Base-by-base conservation (phyloP, 768 basidiomycete genomes). In the Termitomyces sp. region DNA sequence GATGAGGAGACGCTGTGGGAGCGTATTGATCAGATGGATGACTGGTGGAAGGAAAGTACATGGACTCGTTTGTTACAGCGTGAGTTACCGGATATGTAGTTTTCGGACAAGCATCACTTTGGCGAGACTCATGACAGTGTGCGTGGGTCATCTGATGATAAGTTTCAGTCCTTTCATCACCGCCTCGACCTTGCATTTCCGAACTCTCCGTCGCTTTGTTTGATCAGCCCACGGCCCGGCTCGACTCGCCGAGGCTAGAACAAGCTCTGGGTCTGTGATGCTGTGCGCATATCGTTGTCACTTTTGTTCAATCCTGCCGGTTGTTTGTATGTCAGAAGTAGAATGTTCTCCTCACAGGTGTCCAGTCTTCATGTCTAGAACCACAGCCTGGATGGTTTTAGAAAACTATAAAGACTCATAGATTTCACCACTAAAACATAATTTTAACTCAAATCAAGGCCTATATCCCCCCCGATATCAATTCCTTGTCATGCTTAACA, bases 11-110 rank as follows among this genome's bases (percentile, higher is more conserved):
- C 82, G 0, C 70, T 96, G 14, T 95, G 94, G 87, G 88, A 88
- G 41, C 79, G 86, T 43, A 86, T 96, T 36, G 82, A 88, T 61
- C 76, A 78, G 52, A 89, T 93, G 87, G 84, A 88, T 20, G 91
- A 92, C 41, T 92, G 90, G 92, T 95, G 94, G 93, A 92, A 84
- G 67, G 91, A 94, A 65, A 90, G 84, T 60, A 95, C 92, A 50
- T 96, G 92, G 92, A 84, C 77, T 39, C 76, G 93, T 58, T 72
- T 95, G 55, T 83, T 92, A 64, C 85, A 87, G 61, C 78, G 93
- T 67, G 92, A 95, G 70, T 71, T 94, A 55, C 92, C 92, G n/a
- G 93, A 94, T 72, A 57, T 78, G 56, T 82, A 72, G 39, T 39
- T n/a, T 36, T 12, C 27, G n/a, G 41, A 36, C 20, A n/a, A 37